Conservation (phyloP, 768 basidiomycete species). For the Daedalea quercina region DNA sequence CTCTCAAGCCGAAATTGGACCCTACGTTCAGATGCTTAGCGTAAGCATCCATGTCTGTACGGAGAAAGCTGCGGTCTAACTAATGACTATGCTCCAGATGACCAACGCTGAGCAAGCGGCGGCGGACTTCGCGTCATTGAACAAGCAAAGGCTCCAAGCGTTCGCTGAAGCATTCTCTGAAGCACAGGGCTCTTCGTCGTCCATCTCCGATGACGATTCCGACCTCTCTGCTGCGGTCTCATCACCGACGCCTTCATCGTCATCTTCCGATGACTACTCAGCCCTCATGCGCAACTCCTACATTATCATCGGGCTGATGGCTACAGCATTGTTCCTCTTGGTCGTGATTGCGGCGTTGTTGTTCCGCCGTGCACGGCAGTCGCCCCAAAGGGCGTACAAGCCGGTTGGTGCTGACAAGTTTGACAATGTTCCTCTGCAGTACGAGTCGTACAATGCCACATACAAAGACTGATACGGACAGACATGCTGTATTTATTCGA, state of each 20-base stretch:
- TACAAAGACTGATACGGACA: neutral
- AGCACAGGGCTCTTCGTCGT: neutral
- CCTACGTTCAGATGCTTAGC: conserved; percentile 4
- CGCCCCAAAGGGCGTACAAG: too few species aligned
- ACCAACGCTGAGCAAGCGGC: neutral
- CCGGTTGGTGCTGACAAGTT: too few species aligned
- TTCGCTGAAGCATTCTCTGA: neutral
- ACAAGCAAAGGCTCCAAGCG: neutral
- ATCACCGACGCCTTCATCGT: too few species aligned
- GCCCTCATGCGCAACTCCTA: conserved; percentile 6
- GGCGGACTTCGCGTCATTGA: neutral
- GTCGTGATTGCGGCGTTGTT: neutral
- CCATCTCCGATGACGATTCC: too few species aligned
- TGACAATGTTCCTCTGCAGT: too few species aligned
- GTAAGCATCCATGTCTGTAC: neutral
- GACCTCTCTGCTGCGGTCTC: too few species aligned
- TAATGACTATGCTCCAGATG: neutral
- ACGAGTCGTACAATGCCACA: neutral
- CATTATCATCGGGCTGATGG: conserved; percentile 7
- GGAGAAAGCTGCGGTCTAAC: neutral
- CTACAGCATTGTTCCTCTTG: conserved; percentile 1
- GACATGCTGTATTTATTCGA: neutral
- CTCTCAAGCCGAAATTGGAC: neutral
- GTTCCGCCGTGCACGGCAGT: too few species aligned
- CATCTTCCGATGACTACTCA: neutral